Conservation (phyloP, 2,329 filamentous ascomycete genomes). For the Cryphonectria radicalis region DNA sequence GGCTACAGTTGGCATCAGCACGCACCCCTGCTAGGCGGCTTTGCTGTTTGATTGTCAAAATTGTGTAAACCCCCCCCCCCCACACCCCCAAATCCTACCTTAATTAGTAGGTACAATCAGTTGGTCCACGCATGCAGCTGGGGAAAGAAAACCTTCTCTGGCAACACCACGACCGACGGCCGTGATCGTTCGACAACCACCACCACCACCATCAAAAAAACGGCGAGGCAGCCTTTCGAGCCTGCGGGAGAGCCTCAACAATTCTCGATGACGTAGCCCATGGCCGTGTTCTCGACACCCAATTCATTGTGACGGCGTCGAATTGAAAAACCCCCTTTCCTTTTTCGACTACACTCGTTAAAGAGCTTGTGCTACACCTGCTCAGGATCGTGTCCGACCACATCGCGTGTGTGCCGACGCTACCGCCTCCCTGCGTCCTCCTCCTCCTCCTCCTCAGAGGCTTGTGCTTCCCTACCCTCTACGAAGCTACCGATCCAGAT, state of each 20-base stretch:
- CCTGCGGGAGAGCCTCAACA: background rate
- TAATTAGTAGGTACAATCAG: background rate
- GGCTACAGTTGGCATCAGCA: background rate
- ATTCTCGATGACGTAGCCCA: slow-evolving; percentile 10
- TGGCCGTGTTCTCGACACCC: slow-evolving; percentile 4
- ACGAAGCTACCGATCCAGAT: slow-evolving; percentile 18
- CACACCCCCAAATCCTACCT: background rate
- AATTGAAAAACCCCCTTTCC: background rate
- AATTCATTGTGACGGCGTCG: slow-evolving; percentile 9
- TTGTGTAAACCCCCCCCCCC: background rate
- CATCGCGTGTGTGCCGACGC: background rate
- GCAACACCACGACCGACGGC: too few relatives aligned
- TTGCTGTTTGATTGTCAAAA: slow-evolving; percentile 3
- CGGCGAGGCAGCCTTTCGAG: background rate
- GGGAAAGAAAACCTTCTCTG: background rate
- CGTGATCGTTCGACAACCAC: background rate
- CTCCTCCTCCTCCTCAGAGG: background rate
- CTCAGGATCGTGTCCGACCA: slow-evolving; percentile 2
- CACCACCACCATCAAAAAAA: background rate
- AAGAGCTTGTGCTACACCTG: background rate
- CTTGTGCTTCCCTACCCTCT: background rate
- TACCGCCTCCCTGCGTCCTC: background rate
- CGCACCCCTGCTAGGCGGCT: slow-evolving; percentile 11
- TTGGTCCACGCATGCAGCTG: background rate
- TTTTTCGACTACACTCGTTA: slow-evolving; percentile 3